A percentile compares a stretch with the other conserved stretches of the same genome.
phyloP scores from a whole-genome alignment of 148 eudicot species.

The Dianthus caryophyllus region DNA sequence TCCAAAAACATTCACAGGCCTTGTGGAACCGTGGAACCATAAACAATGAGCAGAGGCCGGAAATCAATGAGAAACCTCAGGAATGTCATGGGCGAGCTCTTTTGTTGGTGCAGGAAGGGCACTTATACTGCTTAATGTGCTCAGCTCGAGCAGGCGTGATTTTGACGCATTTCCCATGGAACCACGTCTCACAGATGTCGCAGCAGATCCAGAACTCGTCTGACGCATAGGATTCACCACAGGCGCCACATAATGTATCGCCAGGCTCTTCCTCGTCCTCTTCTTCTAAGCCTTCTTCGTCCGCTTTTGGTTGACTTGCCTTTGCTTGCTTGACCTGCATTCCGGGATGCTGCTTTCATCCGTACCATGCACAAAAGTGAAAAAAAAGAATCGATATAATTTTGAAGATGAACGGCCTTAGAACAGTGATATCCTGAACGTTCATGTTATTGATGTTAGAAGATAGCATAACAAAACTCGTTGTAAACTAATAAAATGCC shows the following conservation, averaged over 20 bases:
- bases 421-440: background rate
- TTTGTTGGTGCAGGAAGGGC: slow-evolving; percentile 85
- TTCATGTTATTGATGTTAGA: too few relatives aligned
- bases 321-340: slow-evolving; percentile 49
- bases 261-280: slow-evolving; percentile 85
- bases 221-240: slow-evolving; percentile 69
- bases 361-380: slow-evolving; percentile 5
- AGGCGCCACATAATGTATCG: slow-evolving; percentile 81
- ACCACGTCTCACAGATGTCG: slow-evolving; percentile 88
- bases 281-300: slow-evolving; percentile 46
- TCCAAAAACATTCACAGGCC: slow-evolving; percentile 29
- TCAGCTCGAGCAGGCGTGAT: slow-evolving; percentile 88
- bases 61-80: too few relatives aligned
- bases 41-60: slow-evolving; percentile 12
- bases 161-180: slow-evolving; percentile 92
- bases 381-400: background rate
- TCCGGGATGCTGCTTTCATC: slow-evolving; percentile 32
- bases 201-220: slow-evolving; percentile 95
- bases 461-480: too few relatives aligned
- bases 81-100: slow-evolving; percentile 56
- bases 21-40: slow-evolving; percentile 9
- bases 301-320: slow-evolving; percentile 45
- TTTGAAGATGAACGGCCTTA: background rate
- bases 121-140: slow-evolving; percentile 94
- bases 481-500: too few relatives aligned